Evolutionary conservation across 495 filamentous ascomycete genomes (phyloP).

Genomic region (Sordaria brevicollis): DNA sequence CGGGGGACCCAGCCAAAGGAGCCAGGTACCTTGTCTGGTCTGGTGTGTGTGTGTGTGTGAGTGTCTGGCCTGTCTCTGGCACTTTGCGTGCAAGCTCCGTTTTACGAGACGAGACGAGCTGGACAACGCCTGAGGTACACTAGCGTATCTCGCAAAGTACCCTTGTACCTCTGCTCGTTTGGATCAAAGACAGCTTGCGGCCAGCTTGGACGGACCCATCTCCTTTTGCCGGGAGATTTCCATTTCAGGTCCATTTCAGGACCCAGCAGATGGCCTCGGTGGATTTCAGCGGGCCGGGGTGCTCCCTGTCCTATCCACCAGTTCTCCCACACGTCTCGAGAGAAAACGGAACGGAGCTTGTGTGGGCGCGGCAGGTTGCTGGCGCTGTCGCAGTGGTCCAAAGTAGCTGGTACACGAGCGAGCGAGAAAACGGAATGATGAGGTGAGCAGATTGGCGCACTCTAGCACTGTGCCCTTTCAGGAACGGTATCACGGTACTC

Average conservation of each 20-base stretch:
- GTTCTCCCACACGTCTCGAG: neutral
- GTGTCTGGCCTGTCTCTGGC: neutral
- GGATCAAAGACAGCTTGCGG: neutral
- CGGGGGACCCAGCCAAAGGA: neutral
- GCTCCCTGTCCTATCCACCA: neutral
- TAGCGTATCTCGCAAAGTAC: neutral
- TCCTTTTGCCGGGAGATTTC: slow-evolving; percentile 6
- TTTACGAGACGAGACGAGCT: neutral
- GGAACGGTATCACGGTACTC: neutral
- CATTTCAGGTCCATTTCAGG: slow-evolving; percentile 11
- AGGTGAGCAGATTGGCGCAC: slow-evolving; percentile 3
- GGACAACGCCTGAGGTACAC: neutral
- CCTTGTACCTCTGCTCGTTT: neutral
- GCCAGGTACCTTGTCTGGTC: neutral
- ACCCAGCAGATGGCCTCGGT: slow-evolving; percentile 15
- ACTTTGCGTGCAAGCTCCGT: neutral
- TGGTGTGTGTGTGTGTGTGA: no score
- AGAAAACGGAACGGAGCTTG: slow-evolving; percentile 4
- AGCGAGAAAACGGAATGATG: slow-evolving; percentile 6
- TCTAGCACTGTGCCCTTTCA: neutral
- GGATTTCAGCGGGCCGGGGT: slow-evolving; percentile 14
- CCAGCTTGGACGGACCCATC: neutral
- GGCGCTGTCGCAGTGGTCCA: neutral
- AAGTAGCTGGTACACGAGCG: neutral
- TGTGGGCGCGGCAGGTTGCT: neutral